Evolutionary conservation across 176 grass and related monocot genomes (phyloP).

Genomic region (Oryza coarctata): DNA sequence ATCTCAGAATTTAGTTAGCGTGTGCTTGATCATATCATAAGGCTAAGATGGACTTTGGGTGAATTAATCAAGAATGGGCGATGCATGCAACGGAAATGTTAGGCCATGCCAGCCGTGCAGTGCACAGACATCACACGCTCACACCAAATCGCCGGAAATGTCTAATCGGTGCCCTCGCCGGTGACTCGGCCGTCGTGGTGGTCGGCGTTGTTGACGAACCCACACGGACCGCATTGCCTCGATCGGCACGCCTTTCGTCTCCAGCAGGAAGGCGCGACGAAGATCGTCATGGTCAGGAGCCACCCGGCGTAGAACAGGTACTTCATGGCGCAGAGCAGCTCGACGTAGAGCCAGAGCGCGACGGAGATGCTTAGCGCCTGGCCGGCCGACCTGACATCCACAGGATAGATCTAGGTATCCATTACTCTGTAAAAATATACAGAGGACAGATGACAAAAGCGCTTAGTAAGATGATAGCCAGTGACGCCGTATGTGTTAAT

Average conservation of each 20-base stretch:
- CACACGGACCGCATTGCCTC: conserved; percentile 52
- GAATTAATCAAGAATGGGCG: not conserved
- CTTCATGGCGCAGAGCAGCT: conserved; percentile 63
- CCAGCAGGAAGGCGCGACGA: conserved; percentile 70
- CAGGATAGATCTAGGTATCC: conserved; percentile 67
- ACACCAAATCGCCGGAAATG: too few relatives aligned
- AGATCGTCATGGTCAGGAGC: conserved; percentile 56
- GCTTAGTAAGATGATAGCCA: too few relatives aligned
- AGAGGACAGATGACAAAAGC: too few relatives aligned
- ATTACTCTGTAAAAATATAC: too few relatives aligned
- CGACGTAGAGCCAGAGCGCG: conserved; percentile 35
- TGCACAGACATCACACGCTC: not conserved
- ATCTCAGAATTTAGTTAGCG: not conserved
- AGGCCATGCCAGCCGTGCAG: too few relatives aligned
- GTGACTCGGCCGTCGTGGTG: not conserved
- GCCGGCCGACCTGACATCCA: conserved; percentile 61
- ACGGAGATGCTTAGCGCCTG: conserved; percentile 55
- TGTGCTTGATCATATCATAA: not conserved
- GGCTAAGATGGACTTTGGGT: not conserved
- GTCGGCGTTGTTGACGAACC: conserved; percentile 34
- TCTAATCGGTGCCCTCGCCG: not conserved
- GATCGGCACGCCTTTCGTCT: conserved; percentile 74
- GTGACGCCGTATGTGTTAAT: too few relatives aligned
- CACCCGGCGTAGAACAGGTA: conserved; percentile 56
- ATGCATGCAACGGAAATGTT: not conserved